Conservation (phyloP, 768 basidiomycete species). For the Boletus rubescentipes region DNA sequence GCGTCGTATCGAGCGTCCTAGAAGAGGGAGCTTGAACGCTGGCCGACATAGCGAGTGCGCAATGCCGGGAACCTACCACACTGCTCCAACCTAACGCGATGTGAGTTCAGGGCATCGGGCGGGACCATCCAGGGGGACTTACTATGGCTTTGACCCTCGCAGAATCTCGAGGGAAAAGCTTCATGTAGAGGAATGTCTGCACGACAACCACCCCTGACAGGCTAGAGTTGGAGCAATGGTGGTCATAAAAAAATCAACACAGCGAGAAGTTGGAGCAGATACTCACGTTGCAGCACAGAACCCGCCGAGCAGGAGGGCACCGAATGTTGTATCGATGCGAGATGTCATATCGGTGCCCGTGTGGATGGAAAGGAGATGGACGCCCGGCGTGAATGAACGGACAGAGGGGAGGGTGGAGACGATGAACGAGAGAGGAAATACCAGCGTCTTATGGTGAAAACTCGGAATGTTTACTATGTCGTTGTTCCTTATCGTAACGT, state of each 20-base stretch:
- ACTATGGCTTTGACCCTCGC: constrained; percentile 23
- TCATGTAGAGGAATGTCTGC: constrained; percentile 31
- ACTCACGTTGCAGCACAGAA: constrained; percentile 30
- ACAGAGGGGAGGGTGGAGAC: too few species aligned
- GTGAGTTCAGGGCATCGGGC: not conserved
- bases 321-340: constrained; percentile 20
- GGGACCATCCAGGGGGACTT: constrained; percentile 1
- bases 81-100: constrained; percentile 21
- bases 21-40: not conserved
- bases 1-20: constrained; percentile 38
- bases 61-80: constrained; percentile 21
- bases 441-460: not conserved
- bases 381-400: not conserved
- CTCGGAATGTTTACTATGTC: not conserved
- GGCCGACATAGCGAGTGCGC: not conserved
- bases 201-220: constrained; percentile 29
- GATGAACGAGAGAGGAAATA: not conserved
- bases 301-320: constrained; percentile 32
- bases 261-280: not conserved
- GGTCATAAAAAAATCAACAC: not conserved
- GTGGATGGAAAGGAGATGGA: not conserved
- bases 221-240: constrained; percentile 9
- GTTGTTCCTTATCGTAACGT: not conserved
- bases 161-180: constrained; percentile 28
- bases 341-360: constrained; percentile 6